Evolutionary conservation across 257 asterid genomes (phyloP).

Genomic region (Solanum infundibuliforme): DNA sequence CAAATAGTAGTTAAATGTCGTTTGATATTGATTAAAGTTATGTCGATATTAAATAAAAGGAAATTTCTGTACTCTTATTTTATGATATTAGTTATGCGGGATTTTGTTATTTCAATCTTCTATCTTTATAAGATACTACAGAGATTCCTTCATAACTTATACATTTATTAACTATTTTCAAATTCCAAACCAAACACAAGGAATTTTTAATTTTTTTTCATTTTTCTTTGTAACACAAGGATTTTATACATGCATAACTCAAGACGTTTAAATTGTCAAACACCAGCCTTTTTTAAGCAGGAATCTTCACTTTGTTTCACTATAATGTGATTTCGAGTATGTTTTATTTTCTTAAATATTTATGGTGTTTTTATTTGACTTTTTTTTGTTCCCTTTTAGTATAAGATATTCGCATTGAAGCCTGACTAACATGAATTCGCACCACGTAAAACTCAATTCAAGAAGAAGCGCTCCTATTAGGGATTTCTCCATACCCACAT

Average conservation of each 20-base stretch:
- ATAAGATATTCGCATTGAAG: no score
- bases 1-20: no score
- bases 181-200: no score
- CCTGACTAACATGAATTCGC: not conserved
- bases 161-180: not conserved
- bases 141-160: not conserved
- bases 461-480: not conserved
- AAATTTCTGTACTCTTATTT: no score
- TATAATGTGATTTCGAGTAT: not conserved
- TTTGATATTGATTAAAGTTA: not conserved
- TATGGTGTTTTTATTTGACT: no score
- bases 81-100: no score
- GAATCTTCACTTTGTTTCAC: not conserved
- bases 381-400: accelerated
- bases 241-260: not conserved
- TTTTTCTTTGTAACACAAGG: not conserved
- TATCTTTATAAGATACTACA: no score
- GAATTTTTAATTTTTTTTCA: not conserved
- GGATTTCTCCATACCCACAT: not conserved
- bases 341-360: no score
- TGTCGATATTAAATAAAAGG: not conserved
- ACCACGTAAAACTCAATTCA: not conserved
- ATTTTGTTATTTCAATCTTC: no score
- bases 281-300: not conserved
- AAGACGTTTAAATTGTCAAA: not conserved